Percentiles rank a stretch among this genome's conserved stretches.
phyloP scores from a whole-genome alignment of 2,329 filamentous ascomycete species.

The Fusarium domesticum region DNA sequence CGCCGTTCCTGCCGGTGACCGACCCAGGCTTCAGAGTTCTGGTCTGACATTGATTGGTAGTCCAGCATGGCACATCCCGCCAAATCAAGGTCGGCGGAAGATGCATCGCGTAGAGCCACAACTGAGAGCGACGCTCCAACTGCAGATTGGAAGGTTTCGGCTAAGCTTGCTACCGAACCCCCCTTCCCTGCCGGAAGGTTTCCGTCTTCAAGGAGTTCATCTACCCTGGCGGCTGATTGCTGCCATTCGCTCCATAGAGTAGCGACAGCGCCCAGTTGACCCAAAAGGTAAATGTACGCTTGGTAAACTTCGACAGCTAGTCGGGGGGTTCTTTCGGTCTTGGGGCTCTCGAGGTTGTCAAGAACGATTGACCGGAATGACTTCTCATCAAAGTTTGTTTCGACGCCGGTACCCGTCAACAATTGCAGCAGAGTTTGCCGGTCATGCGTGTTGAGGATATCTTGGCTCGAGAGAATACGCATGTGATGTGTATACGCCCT shows the following conservation, averaged over 20 bases:
- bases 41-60: conserved; percentile 15
- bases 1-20: conserved; percentile 7
- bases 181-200: neutral
- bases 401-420: conserved; percentile 30
- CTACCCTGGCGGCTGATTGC: conserved; percentile 7
- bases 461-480: neutral
- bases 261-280: conserved; percentile 31
- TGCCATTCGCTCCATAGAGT: conserved; percentile 34
- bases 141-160: conserved; percentile 18
- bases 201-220: conserved; percentile 1
- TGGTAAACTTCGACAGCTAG: conserved; percentile 19
- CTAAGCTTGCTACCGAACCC: conserved; percentile 2
- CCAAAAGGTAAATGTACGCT: conserved; percentile 30
- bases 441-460: conserved; percentile 7
- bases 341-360: conserved; percentile 7
- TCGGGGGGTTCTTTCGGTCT: neutral
- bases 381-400: conserved; percentile 13
- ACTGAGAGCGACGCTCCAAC: conserved; percentile 15
- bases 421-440: conserved; percentile 29
- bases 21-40: conserved; percentile 11
- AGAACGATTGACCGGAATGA: conserved; percentile 28
- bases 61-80: conserved; percentile 21
- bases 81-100: conserved; percentile 14
- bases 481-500: conserved; percentile 16
- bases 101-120: conserved; percentile 13